Conservation (phyloP, 2,329 filamentous ascomycete species). For the Cercospora beticola region DNA sequence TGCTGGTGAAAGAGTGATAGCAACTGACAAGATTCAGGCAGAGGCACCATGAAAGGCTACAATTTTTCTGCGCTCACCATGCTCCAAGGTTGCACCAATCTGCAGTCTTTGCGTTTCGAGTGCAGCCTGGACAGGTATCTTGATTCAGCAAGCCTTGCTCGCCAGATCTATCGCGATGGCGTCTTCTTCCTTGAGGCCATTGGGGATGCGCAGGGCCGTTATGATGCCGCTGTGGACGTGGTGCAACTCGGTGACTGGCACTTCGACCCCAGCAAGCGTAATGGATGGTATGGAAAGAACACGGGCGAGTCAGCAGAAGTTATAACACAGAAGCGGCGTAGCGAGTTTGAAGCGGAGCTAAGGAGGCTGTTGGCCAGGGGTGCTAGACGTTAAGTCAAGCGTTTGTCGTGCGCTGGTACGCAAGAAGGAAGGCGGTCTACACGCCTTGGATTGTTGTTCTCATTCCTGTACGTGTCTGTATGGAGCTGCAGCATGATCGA, state of each 20-base stretch:
- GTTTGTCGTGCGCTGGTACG: background rate
- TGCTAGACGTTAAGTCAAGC: background rate
- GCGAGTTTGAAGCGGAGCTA: constrained; percentile 12
- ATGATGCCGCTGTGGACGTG: constrained; percentile 31
- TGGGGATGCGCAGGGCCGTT: constrained; percentile 26
- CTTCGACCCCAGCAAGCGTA: constrained; percentile 16
- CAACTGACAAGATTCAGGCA: background rate
- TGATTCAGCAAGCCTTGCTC: constrained; percentile 20
- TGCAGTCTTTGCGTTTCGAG: constrained; percentile 29
- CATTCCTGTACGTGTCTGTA: background rate
- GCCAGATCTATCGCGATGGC: constrained; percentile 29
- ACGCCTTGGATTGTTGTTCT: background rate
- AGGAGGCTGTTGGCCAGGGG: background rate
- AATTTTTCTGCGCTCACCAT: constrained; percentile 30
- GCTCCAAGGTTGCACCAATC: constrained; percentile 31
- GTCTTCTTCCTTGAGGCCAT: constrained; percentile 32
- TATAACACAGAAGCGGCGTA: constrained; percentile 11
- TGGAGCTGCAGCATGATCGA: background rate
- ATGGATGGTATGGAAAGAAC: background rate
- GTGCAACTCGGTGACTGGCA: constrained; percentile 25
- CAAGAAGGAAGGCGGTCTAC: background rate
- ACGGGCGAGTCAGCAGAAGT: constrained; percentile 6
- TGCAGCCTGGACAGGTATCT: constrained; percentile 22
- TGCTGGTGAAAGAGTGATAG: background rate
- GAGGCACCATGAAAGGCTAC: constrained; percentile 17